phyloP scores from a whole-genome alignment of 768 basidiomycete species.

The Leccinum barrowsii region DNA sequence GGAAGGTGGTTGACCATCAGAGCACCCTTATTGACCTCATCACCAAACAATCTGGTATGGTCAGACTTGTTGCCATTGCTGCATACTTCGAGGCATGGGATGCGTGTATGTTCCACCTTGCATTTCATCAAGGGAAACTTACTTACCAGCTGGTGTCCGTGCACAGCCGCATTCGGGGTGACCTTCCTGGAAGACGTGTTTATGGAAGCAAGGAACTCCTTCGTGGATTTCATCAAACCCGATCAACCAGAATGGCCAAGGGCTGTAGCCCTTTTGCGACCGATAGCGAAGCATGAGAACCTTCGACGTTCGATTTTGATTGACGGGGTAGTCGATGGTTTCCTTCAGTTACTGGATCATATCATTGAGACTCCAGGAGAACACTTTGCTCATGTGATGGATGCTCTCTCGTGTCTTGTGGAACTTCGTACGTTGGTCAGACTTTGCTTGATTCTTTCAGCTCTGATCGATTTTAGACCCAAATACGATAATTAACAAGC shows the following conservation, averaged over 20 bases:
- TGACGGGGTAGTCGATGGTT: constrained; percentile 6
- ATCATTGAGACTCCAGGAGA: neutral
- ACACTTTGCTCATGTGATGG: constrained; percentile 16
- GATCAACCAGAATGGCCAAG: constrained; percentile 15
- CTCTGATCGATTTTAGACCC: constrained; percentile 3
- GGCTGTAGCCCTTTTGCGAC: constrained; percentile 16
- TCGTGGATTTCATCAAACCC: neutral
- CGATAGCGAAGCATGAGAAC: constrained; percentile 11
- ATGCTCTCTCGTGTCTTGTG: constrained; percentile 13
- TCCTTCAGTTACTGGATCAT: constrained; percentile 9
- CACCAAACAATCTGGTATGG: constrained; percentile 3
- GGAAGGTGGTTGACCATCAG: constrained; percentile 1
- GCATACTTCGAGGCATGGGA: constrained; percentile 12
- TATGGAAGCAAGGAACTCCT: constrained; percentile 3
- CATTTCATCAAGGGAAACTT: neutral
- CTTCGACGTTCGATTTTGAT: constrained; percentile 9
- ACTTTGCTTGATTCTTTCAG: neutral
- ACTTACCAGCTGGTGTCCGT: neutral
- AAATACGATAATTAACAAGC: neutral
- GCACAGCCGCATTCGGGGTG: neutral
- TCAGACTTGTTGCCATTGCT: constrained; percentile 13
- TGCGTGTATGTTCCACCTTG: constrained; percentile 3
- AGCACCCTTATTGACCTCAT: constrained; percentile 3
- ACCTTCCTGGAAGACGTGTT: constrained; percentile 3
- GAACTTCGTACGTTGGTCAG: constrained; percentile 3